These are phyloP conservation scores for Candida stauntonica DNA, from an alignment of 805 yeast species.

Conservation along the genomic window DNA sequence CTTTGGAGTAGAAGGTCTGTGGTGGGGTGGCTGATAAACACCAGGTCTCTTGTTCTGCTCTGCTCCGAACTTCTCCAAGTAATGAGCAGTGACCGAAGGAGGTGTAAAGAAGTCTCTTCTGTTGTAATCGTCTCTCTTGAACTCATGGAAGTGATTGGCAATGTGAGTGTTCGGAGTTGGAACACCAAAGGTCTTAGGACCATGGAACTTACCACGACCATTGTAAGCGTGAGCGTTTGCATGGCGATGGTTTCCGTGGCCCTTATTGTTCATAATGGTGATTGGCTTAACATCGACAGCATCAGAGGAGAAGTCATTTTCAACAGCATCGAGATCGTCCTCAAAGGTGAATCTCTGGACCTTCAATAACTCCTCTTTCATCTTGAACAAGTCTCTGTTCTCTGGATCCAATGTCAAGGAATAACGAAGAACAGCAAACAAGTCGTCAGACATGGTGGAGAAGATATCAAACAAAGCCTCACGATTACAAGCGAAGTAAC, in stretches of 20 bases:
- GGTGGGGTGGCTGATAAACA: conserved; percentile 25
- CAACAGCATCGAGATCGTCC: conserved; percentile 55
- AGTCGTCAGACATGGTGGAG: conserved; percentile 81
- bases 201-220: conserved; percentile 30
- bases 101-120: conserved; percentile 79
- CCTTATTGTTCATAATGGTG: conserved; percentile 13
- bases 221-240: conserved; percentile 18
- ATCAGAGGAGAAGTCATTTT: conserved; percentile 33
- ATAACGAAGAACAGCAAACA: conserved; percentile 77
- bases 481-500: conserved; percentile 81
- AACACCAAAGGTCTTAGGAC: conserved; percentile 50
- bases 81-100: conserved; percentile 64
- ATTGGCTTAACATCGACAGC: conserved; percentile 20
- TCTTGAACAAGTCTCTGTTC: conserved; percentile 62
- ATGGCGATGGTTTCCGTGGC: conserved; percentile 12
- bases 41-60: conserved; percentile 27
- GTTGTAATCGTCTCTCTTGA: conserved; percentile 38
- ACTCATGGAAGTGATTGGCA: conserved; percentile 35
- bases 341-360: conserved; percentile 76
- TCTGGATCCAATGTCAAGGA: conserved; percentile 81
- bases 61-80: conserved; percentile 59
- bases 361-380: conserved; percentile 55
- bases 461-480: conserved; percentile 90
- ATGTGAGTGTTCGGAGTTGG: conserved; percentile 52
- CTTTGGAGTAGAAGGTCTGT: conserved; percentile 25